A percentile compares a stretch with the other conserved stretches of the same genome.
These are phyloP conservation scores for Tolypocladium inflatum DNA, from an alignment of 2,329 filamentous ascomycete species.

Conservation along the genomic window DNA sequence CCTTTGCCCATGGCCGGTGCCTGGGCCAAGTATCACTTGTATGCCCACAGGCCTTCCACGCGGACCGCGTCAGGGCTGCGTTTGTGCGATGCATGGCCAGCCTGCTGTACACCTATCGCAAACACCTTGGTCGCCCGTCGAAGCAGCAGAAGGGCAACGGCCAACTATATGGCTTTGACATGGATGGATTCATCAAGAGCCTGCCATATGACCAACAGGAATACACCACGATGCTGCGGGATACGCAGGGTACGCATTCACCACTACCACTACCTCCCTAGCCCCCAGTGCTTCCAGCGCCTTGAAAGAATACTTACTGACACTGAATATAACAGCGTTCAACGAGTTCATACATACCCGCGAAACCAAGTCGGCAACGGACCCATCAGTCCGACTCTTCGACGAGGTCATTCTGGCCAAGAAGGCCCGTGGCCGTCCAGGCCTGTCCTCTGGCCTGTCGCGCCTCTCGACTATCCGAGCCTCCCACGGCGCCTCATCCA, in stretches of 20 bases:
- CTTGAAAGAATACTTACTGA: not conserved
- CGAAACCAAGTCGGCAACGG: conserved; percentile 52
- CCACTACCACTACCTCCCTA: not conserved
- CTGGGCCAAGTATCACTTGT: conserved; percentile 55
- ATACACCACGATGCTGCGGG: conserved; percentile 53
- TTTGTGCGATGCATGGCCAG: conserved; percentile 59
- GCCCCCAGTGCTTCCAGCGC: not conserved
- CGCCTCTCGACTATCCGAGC: conserved; percentile 50
- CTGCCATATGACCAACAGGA: conserved; percentile 57
- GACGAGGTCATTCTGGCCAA: conserved; percentile 80
- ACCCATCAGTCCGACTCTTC: conserved; percentile 64
- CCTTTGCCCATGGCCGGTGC: conserved; percentile 48
- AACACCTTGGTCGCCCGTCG: conserved; percentile 48
- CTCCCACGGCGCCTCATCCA: conserved; percentile 40
- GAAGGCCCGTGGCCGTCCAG: conserved; percentile 54
- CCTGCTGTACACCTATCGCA: conserved; percentile 56
- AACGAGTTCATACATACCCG: conserved; percentile 81
- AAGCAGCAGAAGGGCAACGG: conserved; percentile 52
- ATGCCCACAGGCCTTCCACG: conserved; percentile 51
- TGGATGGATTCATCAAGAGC: conserved; percentile 55
- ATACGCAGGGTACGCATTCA: conserved; percentile 48
- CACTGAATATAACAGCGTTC: conserved; percentile 31
- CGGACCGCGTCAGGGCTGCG: conserved; percentile 51
- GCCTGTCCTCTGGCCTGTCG: conserved; percentile 55
- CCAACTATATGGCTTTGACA: conserved; percentile 54